A percentile compares a stretch with the other conserved stretches of the same genome.
Evolutionary conservation across 2,329 filamentous ascomycete species (phyloP).

Genomic region (Aplosporella prunicola): DNA sequence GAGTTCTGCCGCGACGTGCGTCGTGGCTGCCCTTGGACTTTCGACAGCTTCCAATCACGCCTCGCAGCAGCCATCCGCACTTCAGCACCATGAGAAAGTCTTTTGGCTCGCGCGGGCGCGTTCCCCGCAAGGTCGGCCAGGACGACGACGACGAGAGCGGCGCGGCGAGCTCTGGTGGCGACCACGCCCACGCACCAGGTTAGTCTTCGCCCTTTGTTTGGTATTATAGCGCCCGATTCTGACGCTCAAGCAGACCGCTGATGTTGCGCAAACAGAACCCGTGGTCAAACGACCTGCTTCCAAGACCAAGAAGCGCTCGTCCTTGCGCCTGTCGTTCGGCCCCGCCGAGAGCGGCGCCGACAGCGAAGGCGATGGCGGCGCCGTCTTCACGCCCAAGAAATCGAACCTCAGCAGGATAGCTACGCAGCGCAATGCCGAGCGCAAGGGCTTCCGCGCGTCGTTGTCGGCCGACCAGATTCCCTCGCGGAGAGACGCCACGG

Average conservation of each 20-base stretch:
- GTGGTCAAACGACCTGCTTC: slow-evolving; percentile 44
- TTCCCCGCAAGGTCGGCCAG: slow-evolving; percentile 69
- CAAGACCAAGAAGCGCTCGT: slow-evolving; percentile 60
- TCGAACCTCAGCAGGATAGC: slow-evolving; percentile 53
- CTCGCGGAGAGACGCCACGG: slow-evolving; percentile 21
- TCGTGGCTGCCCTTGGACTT: no score
- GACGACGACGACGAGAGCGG: slow-evolving; percentile 41
- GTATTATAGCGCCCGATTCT: slow-evolving; percentile 9
- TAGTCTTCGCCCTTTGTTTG: slow-evolving; percentile 17
- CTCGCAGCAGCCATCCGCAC: neutral
- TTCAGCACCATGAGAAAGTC: slow-evolving; percentile 43
- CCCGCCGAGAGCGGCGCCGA: slow-evolving; percentile 47
- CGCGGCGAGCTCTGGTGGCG: slow-evolving; percentile 22
- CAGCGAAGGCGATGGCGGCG: slow-evolving; percentile 47
- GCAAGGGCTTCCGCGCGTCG: slow-evolving; percentile 43
- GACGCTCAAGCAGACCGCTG: slow-evolving; percentile 27
- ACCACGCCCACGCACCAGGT: slow-evolving; percentile 33
- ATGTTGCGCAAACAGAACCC: slow-evolving; percentile 35
- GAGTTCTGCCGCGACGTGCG: no score
- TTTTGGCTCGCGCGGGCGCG: slow-evolving; percentile 46
- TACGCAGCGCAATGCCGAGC: slow-evolving; percentile 55
- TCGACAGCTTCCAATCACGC: no score
- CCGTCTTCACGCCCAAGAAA: slow-evolving; percentile 54
- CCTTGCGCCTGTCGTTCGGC: slow-evolving; percentile 69
- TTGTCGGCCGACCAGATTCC: slow-evolving; percentile 43